Evolutionary conservation across 768 basidiomycete genomes (phyloP).

Genomic region (Lenzites betulinus): DNA sequence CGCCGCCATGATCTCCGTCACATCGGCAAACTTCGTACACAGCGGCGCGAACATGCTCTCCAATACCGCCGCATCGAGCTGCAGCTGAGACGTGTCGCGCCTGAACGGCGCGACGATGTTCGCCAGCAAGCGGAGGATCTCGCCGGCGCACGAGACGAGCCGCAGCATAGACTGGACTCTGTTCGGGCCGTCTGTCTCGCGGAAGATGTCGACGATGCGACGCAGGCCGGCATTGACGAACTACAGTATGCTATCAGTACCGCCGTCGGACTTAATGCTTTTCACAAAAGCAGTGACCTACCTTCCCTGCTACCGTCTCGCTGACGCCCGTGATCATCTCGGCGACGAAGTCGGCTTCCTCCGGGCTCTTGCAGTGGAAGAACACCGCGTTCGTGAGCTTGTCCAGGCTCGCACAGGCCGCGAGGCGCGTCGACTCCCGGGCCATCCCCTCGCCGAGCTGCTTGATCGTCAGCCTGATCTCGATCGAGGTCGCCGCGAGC

Average conservation of each 20-base stretch:
- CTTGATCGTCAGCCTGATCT: conserved; percentile 73
- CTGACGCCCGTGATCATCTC: conserved; percentile 77
- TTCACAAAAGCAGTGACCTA: conserved; percentile 26
- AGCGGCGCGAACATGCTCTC: conserved; percentile 58
- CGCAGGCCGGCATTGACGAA: conserved; percentile 76
- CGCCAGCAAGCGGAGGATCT: conserved; percentile 68
- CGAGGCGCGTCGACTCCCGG: conserved; percentile 52
- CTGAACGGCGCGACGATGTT: conserved; percentile 70
- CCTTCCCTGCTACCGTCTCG: conserved; percentile 67
- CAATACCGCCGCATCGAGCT: conserved; percentile 57
- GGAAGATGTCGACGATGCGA: conserved; percentile 61
- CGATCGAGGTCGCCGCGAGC: conserved; percentile 77
- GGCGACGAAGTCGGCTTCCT: conserved; percentile 83
- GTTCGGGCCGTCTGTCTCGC: conserved; percentile 30
- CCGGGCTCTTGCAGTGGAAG: conserved; percentile 70
- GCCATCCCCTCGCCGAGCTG: conserved; percentile 69
- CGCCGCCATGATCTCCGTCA: conserved; percentile 40
- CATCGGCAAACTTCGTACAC: conserved; percentile 44
- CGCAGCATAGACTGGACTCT: conserved; percentile 36
- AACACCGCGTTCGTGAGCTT: conserved; percentile 68
- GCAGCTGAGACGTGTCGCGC: conserved; percentile 43
- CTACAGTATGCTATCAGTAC: conserved; percentile 35
- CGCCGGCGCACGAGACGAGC: conserved; percentile 57
- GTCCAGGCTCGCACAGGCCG: conserved; percentile 64
- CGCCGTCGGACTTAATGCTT: neutral